A percentile compares a stretch with the other conserved stretches of the same genome.
Evolutionary conservation across 2,329 filamentous ascomycete genomes (phyloP).

Genomic region (Apiospora kogelbergensis): DNA sequence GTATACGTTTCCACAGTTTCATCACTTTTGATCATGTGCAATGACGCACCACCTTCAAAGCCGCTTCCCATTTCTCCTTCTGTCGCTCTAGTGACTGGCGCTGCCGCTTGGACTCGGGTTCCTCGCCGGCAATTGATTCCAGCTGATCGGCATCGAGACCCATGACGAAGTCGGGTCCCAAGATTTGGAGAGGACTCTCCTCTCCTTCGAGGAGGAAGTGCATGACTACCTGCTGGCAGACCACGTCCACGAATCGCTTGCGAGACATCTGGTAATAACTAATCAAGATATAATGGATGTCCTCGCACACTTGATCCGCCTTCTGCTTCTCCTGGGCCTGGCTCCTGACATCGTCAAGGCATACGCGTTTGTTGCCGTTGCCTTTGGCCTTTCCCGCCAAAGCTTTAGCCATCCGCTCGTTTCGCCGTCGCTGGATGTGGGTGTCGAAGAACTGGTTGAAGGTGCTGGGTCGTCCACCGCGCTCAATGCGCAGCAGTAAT

Average conservation of each 20-base stretch:
- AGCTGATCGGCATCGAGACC: slow-evolving; percentile 40
- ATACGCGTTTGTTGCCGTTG: neutral
- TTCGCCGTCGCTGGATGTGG: neutral
- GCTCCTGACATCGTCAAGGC: neutral
- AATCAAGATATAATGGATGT: slow-evolving; percentile 50
- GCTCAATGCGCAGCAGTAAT: slow-evolving; percentile 55
- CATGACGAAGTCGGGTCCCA: slow-evolving; percentile 45
- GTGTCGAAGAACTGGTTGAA: slow-evolving; percentile 52
- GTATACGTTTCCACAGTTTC: too few relatives aligned
- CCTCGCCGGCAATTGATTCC: slow-evolving; percentile 48
- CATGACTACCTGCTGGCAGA: slow-evolving; percentile 48
- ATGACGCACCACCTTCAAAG: slow-evolving; percentile 15
- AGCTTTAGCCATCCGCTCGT: neutral
- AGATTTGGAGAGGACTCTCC: slow-evolving; percentile 42
- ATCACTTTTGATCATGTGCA: neutral
- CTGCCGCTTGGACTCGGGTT: slow-evolving; percentile 29
- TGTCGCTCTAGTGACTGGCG: slow-evolving; percentile 37
- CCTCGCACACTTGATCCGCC: slow-evolving; percentile 34
- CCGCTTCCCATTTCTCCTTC: slow-evolving; percentile 36
- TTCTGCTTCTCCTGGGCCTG: neutral
- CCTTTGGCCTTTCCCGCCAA: neutral
- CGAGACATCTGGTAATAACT: slow-evolving; percentile 52
- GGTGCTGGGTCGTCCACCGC: slow-evolving; percentile 44
- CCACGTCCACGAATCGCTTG: slow-evolving; percentile 51
- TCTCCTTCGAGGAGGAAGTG: slow-evolving; percentile 44